Conservation (phyloP, 768 basidiomycete species). For the Tricholoma saponaceum region DNA sequence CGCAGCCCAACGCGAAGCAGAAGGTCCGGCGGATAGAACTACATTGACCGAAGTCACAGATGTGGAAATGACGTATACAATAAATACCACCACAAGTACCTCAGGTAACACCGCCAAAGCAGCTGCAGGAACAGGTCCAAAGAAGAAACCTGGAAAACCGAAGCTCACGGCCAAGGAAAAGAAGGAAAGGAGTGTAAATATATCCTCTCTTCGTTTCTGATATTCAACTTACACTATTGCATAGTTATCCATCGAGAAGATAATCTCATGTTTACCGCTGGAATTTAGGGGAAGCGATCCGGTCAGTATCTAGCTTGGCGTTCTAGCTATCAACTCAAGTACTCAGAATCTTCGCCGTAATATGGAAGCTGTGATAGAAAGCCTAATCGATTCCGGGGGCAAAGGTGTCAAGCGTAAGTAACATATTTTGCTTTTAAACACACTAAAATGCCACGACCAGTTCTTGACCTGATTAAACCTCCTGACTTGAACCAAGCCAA, state of each 20-base stretch:
- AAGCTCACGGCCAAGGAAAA: slow-evolving; percentile 78
- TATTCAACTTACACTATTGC: not conserved
- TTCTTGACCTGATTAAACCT: slow-evolving; percentile 69
- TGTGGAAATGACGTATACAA: slow-evolving; percentile 35
- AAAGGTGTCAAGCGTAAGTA: slow-evolving; percentile 61
- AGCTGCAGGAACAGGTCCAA: slow-evolving; percentile 33
- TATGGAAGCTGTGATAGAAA: slow-evolving; percentile 78
- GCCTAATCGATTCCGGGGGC: slow-evolving; percentile 59
- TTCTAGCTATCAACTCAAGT: not conserved
- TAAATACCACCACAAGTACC: slow-evolving; percentile 34
- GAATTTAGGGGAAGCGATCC: slow-evolving; percentile 90
- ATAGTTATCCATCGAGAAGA: slow-evolving; percentile 62
- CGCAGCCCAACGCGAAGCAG: slow-evolving; percentile 30
- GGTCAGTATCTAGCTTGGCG: slow-evolving; percentile 38
- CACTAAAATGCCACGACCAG: slow-evolving; percentile 31
- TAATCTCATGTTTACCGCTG: slow-evolving; percentile 74
- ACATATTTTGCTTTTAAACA: not conserved
- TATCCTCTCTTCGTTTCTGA: not conserved
- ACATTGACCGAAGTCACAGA: slow-evolving; percentile 38
- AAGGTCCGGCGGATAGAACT: slow-evolving; percentile 35
- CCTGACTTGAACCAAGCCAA: slow-evolving; percentile 87
- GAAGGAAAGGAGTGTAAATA: slow-evolving; percentile 69
- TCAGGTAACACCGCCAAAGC: slow-evolving; percentile 25
- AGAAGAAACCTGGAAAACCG: slow-evolving; percentile 58
- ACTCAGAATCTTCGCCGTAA: slow-evolving; percentile 65